Base-by-base conservation (phyloP, 257 asterid genomes). In the Solanum paucissectum region DNA sequence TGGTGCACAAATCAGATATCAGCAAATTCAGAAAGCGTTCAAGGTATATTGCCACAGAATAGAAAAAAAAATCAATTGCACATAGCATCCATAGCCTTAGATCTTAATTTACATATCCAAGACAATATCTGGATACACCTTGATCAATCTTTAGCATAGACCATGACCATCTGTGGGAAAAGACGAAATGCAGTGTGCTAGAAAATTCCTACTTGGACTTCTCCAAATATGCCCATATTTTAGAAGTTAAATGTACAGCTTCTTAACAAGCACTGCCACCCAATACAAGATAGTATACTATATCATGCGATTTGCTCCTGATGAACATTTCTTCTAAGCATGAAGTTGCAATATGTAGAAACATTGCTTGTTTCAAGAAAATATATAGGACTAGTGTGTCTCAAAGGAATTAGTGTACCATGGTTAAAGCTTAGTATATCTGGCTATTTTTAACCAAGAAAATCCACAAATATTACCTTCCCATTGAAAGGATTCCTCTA, bases 401-500 rank as follows among this genome's bases (percentile, higher is more conserved):
- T 1, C 27, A 44, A 46, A 46, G 12, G 85, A 81, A 79, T 25
- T 8, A 46, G 2, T 46, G 40, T 46, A 27, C 42, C n/a, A 44
- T 79, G 18, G 42, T 27, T 27, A n/a, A 16, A 46, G 46, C 85
- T 4, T 46, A 81, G 29, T 9, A 81, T 18, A 81, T 29, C 8
- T 29, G 68, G 27, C 85, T 16, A 81, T 29, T 9, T 49, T 68
- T 86, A 36, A 73, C 55, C 58, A 62, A 74, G 33, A 66, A 69
- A 76, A 73, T 37, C 76, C 29, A 49, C 71, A 21, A 73, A 84
- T 36, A 64, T 89, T 95, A 97, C 99, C 99, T 97, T 91, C 99
- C 98, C 99, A 97, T 95, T 58, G 99, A 97, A 88, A 97, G 98
- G 89, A 95, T 97, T 69, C 99, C 99, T 91, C 96, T 93, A 82